Conservation (phyloP, 768 basidiomycete species). For the Calocybe gangraenosa region DNA sequence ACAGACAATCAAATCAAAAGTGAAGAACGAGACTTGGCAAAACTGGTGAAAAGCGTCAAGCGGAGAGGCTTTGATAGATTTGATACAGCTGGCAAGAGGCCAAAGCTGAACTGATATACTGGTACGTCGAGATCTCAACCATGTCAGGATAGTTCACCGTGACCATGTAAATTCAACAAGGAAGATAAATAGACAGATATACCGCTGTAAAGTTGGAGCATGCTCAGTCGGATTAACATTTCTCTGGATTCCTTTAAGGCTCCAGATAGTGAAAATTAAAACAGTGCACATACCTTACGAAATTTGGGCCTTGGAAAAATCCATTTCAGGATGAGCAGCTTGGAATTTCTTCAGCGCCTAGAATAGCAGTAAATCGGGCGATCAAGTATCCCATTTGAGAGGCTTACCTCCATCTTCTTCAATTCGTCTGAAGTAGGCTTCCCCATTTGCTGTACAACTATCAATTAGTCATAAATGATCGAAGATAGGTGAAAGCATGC, state of each 20-base stretch:
- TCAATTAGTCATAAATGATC: neutral
- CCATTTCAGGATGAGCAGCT: slow-evolving; percentile 86
- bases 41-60: slow-evolving; percentile 84
- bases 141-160: too few species aligned
- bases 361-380: slow-evolving; percentile 2
- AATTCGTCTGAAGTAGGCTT: slow-evolving; percentile 93
- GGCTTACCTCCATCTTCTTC: slow-evolving; percentile 81
- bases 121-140: too few species aligned
- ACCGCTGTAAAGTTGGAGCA: too few species aligned
- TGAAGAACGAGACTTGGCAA: slow-evolving; percentile 42
- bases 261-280: too few species aligned
- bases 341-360: slow-evolving; percentile 89
- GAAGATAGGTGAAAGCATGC: slow-evolving; percentile 24
- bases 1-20: neutral
- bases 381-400: too few species aligned
- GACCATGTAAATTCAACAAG: too few species aligned
- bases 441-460: slow-evolving; percentile 72
- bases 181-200: too few species aligned
- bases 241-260: too few species aligned
- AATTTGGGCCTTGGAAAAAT: slow-evolving; percentile 90
- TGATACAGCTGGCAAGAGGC: slow-evolving; percentile 20
- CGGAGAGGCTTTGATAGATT: slow-evolving; percentile 55
- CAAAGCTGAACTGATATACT: too few species aligned
- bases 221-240: too few species aligned
- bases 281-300: slow-evolving; percentile 37